Evolutionary conservation across 2,329 filamentous ascomycete genomes (phyloP).

Genomic region (Penicillium psychrosexuale): DNA sequence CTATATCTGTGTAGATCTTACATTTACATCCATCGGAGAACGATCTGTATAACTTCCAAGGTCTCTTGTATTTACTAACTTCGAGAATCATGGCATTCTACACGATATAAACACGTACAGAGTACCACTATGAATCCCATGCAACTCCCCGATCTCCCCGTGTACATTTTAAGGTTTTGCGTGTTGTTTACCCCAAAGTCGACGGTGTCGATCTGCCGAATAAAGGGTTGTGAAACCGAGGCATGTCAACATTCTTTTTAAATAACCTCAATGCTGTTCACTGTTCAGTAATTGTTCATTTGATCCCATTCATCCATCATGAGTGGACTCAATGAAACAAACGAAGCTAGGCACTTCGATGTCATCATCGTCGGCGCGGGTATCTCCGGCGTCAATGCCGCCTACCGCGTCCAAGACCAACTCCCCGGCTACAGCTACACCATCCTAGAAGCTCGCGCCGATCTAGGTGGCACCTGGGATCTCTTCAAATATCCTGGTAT

Average conservation of each 20-base stretch:
- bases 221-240: slow-evolving; percentile 17
- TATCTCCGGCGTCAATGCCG: slow-evolving; percentile 71
- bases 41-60: not conserved
- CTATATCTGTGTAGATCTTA: not conserved
- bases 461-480: slow-evolving; percentile 74
- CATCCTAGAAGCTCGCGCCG: slow-evolving; percentile 64
- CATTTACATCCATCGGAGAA: not conserved
- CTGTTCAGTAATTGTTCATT: not conserved
- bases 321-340: slow-evolving; percentile 9
- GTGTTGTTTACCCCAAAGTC: not conserved
- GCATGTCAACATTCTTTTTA: slow-evolving; percentile 18
- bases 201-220: not conserved
- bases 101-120: not conserved
- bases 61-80: not conserved
- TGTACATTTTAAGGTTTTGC: not conserved
- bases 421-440: slow-evolving; percentile 58
- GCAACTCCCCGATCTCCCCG: not conserved
- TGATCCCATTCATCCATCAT: not conserved
- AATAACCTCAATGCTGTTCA: not conserved
- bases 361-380: slow-evolving; percentile 69
- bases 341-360: slow-evolving; percentile 40
- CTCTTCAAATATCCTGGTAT: slow-evolving; percentile 74
- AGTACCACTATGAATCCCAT: not conserved
- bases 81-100: not conserved
- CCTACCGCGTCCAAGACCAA: slow-evolving; percentile 63